These are phyloP conservation scores for Diaporthe ampelina DNA, from an alignment of 2,329 filamentous ascomycete genomes.

Conservation along the genomic window DNA sequence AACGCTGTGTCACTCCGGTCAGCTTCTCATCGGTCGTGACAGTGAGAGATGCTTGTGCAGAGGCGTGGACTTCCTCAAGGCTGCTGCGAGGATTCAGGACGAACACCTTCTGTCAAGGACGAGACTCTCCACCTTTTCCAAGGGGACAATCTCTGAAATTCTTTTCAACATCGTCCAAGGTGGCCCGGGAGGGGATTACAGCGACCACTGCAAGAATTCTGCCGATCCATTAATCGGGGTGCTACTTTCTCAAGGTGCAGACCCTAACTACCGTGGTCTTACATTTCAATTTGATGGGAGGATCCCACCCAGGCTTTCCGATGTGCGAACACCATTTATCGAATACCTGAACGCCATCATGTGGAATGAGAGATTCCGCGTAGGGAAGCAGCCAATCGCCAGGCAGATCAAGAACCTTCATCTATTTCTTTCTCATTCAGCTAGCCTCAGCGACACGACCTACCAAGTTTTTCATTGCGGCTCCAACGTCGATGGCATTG, in stretches of 20 bases:
- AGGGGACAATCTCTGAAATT: not conserved
- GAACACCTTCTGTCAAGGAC: not conserved
- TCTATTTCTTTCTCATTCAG: not conserved
- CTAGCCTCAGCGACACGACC: not conserved
- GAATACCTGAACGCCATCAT: not conserved
- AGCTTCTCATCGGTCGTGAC: not conserved
- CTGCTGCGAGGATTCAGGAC: not conserved
- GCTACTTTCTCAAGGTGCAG: not conserved
- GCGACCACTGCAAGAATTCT: not conserved
- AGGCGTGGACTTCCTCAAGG: not conserved
- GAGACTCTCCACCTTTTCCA: not conserved
- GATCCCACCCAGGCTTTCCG: rapidly evolving
- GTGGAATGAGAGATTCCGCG: no score
- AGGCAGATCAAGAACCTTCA: not conserved
- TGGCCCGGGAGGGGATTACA: no score
- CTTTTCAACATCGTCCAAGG: not conserved
- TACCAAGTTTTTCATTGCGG: not conserved
- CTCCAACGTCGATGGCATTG: no score
- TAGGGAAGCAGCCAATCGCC: not conserved
- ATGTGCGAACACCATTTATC: not conserved
- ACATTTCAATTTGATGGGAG: not conserved
- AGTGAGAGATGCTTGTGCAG: not conserved
- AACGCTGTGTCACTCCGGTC: not conserved
- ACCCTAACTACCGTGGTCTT: not conserved
- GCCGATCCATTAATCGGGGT: not conserved